Evolutionary conservation across 2,329 filamentous ascomycete species (phyloP).

Genomic region (Ceratocystis ficicola): DNA sequence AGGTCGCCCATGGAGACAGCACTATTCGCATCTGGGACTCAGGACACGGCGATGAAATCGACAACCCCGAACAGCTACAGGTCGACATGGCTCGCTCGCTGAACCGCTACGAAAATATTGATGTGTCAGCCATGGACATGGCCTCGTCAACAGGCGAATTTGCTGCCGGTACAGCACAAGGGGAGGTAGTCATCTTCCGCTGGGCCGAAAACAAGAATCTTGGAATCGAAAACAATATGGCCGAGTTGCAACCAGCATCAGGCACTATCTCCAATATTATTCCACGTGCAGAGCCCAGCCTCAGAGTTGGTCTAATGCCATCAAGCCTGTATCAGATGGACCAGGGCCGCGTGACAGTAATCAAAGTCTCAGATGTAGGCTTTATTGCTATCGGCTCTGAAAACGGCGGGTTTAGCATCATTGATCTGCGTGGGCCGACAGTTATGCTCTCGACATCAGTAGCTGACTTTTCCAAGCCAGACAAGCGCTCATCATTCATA

Average conservation of each 20-base stretch:
- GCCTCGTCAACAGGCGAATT: constrained; percentile 72
- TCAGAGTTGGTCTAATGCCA: constrained; percentile 74
- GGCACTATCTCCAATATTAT: constrained; percentile 65
- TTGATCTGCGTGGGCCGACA: constrained; percentile 77
- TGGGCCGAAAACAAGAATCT: constrained; percentile 72
- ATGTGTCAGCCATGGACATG: constrained; percentile 68
- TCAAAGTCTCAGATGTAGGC: constrained; percentile 82
- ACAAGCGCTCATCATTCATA: constrained; percentile 63
- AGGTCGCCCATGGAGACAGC: constrained; percentile 80
- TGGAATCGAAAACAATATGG: constrained; percentile 48
- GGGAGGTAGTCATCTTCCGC: constrained; percentile 77
- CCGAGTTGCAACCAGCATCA: constrained; percentile 40
- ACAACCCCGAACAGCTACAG: constrained; percentile 71
- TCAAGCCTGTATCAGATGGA: constrained; percentile 50
- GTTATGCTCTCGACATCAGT: constrained; percentile 67
- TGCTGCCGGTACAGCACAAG: constrained; percentile 64
- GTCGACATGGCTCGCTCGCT: constrained; percentile 76
- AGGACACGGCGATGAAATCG: constrained; percentile 83
- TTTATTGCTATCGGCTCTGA: constrained; percentile 84
- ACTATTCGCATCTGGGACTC: constrained; percentile 88
- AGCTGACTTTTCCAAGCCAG: constrained; percentile 60
- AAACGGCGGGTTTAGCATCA: constrained; percentile 63
- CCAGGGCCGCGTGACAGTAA: constrained; percentile 57
- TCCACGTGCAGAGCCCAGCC: constrained; percentile 53
- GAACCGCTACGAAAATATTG: constrained; percentile 63